Evolutionary conservation across 352 stramenopile species (phyloP), one percentile per base, ranked within the genome.

Genomic region (Phytophthora sojae): DNA sequence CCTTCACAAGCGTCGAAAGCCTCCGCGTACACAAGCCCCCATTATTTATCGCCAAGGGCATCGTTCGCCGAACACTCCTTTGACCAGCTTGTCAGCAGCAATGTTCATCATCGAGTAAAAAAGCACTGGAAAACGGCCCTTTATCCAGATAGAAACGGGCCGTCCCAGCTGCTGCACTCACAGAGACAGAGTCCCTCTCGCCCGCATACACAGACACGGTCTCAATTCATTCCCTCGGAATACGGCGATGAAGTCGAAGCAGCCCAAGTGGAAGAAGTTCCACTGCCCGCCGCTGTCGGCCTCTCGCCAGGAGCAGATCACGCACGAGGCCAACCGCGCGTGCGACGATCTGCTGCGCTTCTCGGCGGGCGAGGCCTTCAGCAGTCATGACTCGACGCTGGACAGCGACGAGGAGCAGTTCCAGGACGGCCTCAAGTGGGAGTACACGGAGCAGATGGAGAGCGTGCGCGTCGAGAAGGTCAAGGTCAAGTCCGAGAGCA

Each of bases 311-410:
- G 71, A 86, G 54, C 83, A 92, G 77, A 94, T 94, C 77, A 79
- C 71, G 42, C 77, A 80, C 57, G 87, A 95, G 53, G 87, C 87
- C 35, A 91, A 92, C 69, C 62, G 83, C 39, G 87, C 87, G 57
- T 95, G 87, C 63, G 85, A 95, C 50, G 87, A 95, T 62, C 73
- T 95, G 52, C 72, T 95, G 52, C 78, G 82, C 5, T 95, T 92
- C 75, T 89, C 83, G 14, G 85, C 85, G 8, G 76, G 79, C 21
- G 85, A 95, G 50, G 71, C 87, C 9, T 86, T 89, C 52, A 70
- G 39, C 30, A 79, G n/a, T n/a, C n/a, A n/a, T n/a, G n/a, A n/a
- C n/a, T n/a, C n/a, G n/a, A n/a, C n/a, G n/a, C n/a, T n/a, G n/a
- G n/a, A n/a, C 30, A 75, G 72, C 50, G 69, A 75, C 39, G 72